phyloP scores from a whole-genome alignment of 495 filamentous ascomycete species.

The Bacidia gigantensis region DNA sequence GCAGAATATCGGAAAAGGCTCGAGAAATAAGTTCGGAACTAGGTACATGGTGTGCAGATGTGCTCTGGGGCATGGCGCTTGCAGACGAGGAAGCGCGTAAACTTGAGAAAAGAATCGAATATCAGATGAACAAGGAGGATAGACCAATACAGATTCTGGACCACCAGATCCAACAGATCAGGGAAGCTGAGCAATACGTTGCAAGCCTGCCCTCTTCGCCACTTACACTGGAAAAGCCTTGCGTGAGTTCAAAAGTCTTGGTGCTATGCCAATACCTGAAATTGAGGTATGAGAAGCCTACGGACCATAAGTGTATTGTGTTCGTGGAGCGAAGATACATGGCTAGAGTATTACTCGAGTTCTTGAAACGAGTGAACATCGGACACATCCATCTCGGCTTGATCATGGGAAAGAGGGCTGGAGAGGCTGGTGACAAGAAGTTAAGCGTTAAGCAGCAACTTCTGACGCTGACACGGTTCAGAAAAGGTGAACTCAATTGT shows the following conservation, averaged over 20 bases:
- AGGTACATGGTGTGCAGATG: conserved; percentile 78
- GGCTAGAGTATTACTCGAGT: conserved; percentile 32
- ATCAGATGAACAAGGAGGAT: conserved; percentile 16
- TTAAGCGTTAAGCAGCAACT: conserved; percentile 64
- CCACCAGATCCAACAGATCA: conserved; percentile 38
- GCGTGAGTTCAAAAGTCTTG: conserved; percentile 62
- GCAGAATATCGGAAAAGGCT: conserved; percentile 43
- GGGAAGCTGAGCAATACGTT: conserved; percentile 46
- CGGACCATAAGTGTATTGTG: conserved; percentile 65
- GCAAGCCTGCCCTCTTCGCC: conserved; percentile 31
- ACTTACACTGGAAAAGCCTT: conserved; percentile 20
- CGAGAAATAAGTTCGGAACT: conserved; percentile 50
- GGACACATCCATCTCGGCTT: conserved; percentile 48
- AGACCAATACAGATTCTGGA: conserved; percentile 31
- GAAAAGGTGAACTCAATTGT: conserved; percentile 71
- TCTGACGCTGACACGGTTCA: conserved; percentile 60
- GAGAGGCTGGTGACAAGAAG: conserved; percentile 38
- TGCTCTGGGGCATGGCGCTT: conserved; percentile 62
- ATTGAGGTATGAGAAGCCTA: conserved; percentile 40
- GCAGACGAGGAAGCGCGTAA: conserved; percentile 49
- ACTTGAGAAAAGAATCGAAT: conserved; percentile 42
- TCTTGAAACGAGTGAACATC: conserved; percentile 44
- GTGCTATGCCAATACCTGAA: conserved; percentile 43
- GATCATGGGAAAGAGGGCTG: conserved; percentile 46
- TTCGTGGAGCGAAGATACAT: conserved; percentile 73